Conservation (phyloP, 2,329 filamentous ascomycete genomes). For the Aspergillus pseudonomiae region DNA sequence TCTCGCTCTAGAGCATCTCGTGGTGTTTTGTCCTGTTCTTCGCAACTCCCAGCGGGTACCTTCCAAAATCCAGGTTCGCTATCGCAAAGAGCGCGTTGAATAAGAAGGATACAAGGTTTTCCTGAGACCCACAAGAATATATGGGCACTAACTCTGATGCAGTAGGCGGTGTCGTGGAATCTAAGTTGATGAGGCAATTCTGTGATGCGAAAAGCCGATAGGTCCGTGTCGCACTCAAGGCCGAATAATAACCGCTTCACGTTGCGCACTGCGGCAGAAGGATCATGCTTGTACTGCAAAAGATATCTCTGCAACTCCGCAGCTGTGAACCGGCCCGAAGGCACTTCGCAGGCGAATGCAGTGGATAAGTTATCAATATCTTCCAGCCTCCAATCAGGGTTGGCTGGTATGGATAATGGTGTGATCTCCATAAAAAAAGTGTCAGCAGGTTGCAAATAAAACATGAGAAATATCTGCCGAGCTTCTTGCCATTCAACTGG, state of each 20-base stretch:
- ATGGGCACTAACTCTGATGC: neutral
- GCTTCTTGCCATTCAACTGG: neutral
- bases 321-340: slow-evolving; percentile 5
- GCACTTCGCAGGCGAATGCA: slow-evolving; percentile 1
- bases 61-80: slow-evolving; percentile 6
- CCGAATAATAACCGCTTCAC: neutral
- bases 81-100: slow-evolving; percentile 1
- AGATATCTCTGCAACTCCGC: slow-evolving; percentile 11
- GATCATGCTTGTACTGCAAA: slow-evolving; percentile 7
- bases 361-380: slow-evolving; percentile 5
- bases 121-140: neutral
- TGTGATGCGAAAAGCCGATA: slow-evolving; percentile 1
- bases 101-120: slow-evolving; percentile 6
- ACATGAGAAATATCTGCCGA: slow-evolving; percentile 8
- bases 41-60: neutral
- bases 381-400: neutral
- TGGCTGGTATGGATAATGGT: neutral
- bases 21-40: neutral
- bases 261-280: slow-evolving; percentile 2
- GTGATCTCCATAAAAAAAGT: slow-evolving; percentile 2
- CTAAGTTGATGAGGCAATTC: neutral
- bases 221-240: slow-evolving; percentile 1
- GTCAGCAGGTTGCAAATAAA: slow-evolving; percentile 10
- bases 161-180: neutral
- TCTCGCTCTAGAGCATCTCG: slow-evolving; percentile 6